Conservation (phyloP, 257 asterid species). For the Lycium barbarum region DNA sequence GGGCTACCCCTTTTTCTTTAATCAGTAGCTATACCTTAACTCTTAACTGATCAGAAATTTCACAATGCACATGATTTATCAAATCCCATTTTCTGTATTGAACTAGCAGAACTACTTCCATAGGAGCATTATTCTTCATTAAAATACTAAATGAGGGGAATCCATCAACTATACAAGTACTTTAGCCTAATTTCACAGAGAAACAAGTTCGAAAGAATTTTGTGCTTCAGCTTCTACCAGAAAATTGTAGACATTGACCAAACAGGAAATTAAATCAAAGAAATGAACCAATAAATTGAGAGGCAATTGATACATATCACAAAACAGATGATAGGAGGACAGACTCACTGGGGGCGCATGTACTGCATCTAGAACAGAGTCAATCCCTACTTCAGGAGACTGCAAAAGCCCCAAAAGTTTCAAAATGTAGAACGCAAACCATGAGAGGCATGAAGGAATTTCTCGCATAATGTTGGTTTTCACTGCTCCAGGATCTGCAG, state of each 20-base stretch:
- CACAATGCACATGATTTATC: background rate
- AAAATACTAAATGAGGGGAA: background rate
- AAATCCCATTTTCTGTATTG: background rate
- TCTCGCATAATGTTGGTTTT: constrained; percentile 87
- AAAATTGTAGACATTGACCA: constrained; percentile 2
- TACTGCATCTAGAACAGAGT: constrained; percentile 78
- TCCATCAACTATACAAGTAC: background rate
- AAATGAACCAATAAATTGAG: background rate
- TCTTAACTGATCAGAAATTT: background rate
- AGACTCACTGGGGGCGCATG: constrained; percentile 80
- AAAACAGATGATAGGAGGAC: background rate
- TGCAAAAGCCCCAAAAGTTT: constrained; percentile 73
- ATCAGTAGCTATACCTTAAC: background rate
- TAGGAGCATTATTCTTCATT: background rate
- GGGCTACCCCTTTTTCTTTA: background rate
- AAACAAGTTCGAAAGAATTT: background rate
- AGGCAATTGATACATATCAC: background rate
- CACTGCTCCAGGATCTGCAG: constrained; percentile 92
- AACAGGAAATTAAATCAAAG: background rate
- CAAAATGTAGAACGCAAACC: constrained; percentile 51
- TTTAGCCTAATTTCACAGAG: background rate
- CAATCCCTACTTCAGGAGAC: constrained; percentile 63
- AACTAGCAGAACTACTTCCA: background rate
- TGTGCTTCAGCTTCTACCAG: background rate
- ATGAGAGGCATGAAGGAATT: constrained; percentile 61